These are phyloP conservation scores for Cetradonia linearis DNA, from an alignment of 495 filamentous ascomycete species.

Conservation along the genomic window DNA sequence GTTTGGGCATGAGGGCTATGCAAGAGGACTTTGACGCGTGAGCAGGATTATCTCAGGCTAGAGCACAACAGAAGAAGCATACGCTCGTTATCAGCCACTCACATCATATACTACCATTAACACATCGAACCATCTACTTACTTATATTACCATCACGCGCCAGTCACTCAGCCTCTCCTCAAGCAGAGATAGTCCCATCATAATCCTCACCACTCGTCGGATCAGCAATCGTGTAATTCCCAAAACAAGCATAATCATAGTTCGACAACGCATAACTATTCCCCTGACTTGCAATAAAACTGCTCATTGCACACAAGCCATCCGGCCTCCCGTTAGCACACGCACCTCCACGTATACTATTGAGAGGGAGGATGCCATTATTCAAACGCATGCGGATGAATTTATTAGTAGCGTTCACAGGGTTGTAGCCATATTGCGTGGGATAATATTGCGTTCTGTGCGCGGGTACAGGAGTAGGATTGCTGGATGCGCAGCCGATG, in stretches of 20 bases:
- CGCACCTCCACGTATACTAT: conserved; percentile 30
- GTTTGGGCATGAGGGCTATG: too few species aligned
- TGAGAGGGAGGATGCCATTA: conserved; percentile 33
- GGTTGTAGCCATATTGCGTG: conserved; percentile 30
- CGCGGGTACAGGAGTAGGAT: conserved; percentile 25
- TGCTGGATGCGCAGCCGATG: conserved; percentile 28
- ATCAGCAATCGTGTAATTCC: conserved; percentile 30
- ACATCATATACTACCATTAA: not conserved
- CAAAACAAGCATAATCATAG: conserved; percentile 34
- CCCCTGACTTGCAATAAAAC: conserved; percentile 29
- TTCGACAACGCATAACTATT: conserved; percentile 26
- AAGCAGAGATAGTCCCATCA: conserved; percentile 30
- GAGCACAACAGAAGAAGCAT: not conserved
- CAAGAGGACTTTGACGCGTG: too few species aligned
- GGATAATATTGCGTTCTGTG: conserved; percentile 29
- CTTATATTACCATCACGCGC: not conserved
- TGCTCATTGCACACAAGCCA: conserved; percentile 29
- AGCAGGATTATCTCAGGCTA: too few species aligned
- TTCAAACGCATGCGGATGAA: conserved; percentile 36
- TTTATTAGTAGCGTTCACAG: conserved; percentile 31
- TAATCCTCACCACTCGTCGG: conserved; percentile 30
- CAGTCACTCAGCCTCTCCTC: not conserved
- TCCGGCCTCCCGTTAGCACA: conserved; percentile 29
- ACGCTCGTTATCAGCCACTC: not conserved
- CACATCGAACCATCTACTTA: not conserved